Conservation (phyloP, 805 yeast species). For the Clavispora phyllophila region DNA sequence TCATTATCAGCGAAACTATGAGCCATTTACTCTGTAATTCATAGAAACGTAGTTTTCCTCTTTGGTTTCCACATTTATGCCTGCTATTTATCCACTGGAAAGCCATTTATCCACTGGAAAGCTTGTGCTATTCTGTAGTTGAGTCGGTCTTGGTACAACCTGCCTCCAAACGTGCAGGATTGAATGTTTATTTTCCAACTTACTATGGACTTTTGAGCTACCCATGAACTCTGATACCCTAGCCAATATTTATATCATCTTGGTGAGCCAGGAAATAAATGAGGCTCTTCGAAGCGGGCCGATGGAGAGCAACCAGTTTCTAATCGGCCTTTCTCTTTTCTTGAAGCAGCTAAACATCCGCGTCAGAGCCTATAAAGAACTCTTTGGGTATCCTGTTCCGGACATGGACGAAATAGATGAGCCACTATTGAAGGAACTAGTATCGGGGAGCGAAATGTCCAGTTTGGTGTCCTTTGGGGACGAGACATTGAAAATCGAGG, state of each 20-base stretch:
- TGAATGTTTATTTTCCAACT: not conserved
- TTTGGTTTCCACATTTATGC: too few relatives aligned
- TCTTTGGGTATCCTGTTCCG: conserved; percentile 2
- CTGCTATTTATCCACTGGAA: too few relatives aligned
- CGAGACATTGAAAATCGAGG: conserved; percentile 4
- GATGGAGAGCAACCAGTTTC: not conserved
- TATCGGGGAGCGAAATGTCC: conserved; percentile 3
- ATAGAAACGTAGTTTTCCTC: too few relatives aligned
- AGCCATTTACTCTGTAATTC: too few relatives aligned
- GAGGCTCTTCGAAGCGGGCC: conserved; percentile 1
- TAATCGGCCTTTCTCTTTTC: conserved; percentile 3
- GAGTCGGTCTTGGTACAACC: too few relatives aligned
- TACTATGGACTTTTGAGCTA: not conserved
- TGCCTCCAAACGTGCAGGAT: not conserved
- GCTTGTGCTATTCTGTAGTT: too few relatives aligned
- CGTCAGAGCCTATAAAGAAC: conserved; percentile 4
- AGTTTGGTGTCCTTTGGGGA: conserved; percentile 2
- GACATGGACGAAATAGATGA: conserved; percentile 1
- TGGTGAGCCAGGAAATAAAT: conserved; percentile 6
- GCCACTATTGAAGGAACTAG: conserved; percentile 2
- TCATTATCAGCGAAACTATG: not conserved
- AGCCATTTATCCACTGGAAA: too few relatives aligned
- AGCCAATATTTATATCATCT: conserved; percentile 3
- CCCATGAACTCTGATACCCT: not conserved
- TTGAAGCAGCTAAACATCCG: conserved; percentile 5